phyloP scores from a whole-genome alignment of 169 alveolate genomes.

The Amoebophrya sp. region DNA sequence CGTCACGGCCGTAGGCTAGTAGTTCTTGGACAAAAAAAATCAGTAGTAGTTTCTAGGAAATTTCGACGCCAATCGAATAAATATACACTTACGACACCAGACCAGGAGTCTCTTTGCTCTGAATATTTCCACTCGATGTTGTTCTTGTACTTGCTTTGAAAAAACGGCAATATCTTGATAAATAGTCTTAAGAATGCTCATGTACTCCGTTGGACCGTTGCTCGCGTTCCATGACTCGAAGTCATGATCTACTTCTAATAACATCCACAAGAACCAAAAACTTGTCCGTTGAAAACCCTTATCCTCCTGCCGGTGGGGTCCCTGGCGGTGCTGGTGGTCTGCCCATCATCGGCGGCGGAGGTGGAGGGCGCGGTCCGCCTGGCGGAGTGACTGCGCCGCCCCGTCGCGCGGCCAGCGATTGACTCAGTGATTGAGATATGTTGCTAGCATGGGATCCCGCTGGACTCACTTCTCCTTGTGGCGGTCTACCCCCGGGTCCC shows the following conservation, averaged over 20 bases:
- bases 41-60: not conserved
- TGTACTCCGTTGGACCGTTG: too few relatives aligned
- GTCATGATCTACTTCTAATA: too few relatives aligned
- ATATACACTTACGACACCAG: too few relatives aligned
- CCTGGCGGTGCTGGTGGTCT: not conserved
- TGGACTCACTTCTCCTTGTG: not conserved
- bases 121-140: too few relatives aligned
- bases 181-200: too few relatives aligned
- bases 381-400: not conserved
- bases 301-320: not conserved
- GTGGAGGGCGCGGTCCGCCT: not conserved
- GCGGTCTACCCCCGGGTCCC: not conserved
- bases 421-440: not conserved
- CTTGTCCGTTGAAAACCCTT: too few relatives aligned
- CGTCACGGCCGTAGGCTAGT: not conserved
- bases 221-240: too few relatives aligned
- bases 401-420: not conserved
- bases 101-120: too few relatives aligned
- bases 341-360: not conserved
- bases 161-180: too few relatives aligned
- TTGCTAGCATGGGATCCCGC: not conserved
- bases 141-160: too few relatives aligned
- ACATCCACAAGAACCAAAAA: too few relatives aligned
- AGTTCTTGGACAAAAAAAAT: not conserved
- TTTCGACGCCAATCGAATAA: too few relatives aligned